These are phyloP conservation scores for Athelia sp. DNA, from an alignment of 1,284 basidiomycete genomes.

Conservation along the genomic window DNA sequence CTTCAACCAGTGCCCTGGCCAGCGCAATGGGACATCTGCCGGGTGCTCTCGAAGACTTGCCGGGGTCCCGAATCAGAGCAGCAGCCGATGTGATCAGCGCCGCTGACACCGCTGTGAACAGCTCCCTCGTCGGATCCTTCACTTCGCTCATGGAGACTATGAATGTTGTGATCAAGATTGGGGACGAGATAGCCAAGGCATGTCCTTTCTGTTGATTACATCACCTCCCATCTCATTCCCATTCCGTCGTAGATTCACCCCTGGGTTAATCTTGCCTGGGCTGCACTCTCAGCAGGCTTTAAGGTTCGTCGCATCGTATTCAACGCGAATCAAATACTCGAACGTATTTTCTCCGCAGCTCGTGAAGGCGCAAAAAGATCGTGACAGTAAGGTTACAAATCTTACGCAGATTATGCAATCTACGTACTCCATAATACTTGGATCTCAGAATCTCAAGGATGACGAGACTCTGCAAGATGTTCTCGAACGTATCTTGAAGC, in stretches of 20 bases:
- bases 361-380: neutral
- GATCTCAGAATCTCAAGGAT: neutral
- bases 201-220: neutral
- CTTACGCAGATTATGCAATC: neutral
- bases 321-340: neutral
- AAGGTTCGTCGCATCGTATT: neutral
- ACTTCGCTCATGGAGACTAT: neutral
- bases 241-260: neutral
- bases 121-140: neutral
- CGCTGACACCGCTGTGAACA: neutral
- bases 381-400: neutral
- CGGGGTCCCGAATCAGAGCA: too few species aligned
- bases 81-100: too few species aligned
- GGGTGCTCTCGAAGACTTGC: too few species aligned
- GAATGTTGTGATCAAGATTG: neutral
- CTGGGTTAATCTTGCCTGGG: neutral
- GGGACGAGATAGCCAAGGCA: neutral
- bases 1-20: too few species aligned
- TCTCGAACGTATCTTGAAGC: neutral
- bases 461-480: neutral
- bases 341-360: neutral
- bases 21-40: too few species aligned
- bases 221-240: too few species aligned
- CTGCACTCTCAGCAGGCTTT: neutral
- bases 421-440: neutral